Conservation (phyloP, 345 rosid species). For the Iberis pinnata region DNA sequence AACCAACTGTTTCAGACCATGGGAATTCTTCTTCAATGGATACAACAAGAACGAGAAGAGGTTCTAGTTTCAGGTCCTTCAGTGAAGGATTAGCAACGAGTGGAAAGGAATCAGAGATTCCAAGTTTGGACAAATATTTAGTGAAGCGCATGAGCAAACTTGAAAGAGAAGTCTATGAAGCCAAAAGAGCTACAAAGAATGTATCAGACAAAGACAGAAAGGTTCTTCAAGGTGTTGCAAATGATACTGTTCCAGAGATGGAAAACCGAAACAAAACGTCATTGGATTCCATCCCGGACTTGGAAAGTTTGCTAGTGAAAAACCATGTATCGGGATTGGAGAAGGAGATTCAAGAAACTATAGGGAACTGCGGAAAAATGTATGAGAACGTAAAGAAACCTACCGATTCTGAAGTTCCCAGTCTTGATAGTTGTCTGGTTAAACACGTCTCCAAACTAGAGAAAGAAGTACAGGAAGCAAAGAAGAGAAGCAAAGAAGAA, state of each 20-base stretch:
- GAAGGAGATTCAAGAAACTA: slow-evolving; percentile 39
- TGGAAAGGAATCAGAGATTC: slow-evolving; percentile 46
- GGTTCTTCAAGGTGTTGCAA: slow-evolving; percentile 17
- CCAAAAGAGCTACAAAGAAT: slow-evolving; percentile 42
- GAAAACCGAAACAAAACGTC: slow-evolving; percentile 37
- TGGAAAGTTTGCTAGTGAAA: slow-evolving; percentile 41
- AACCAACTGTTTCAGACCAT: slow-evolving; percentile 28
- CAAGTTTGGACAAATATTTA: slow-evolving; percentile 71
- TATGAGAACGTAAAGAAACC: slow-evolving; percentile 34
- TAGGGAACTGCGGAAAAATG: slow-evolving; percentile 26
- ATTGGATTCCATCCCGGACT: slow-evolving; percentile 37
- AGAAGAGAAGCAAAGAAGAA: slow-evolving; percentile 40
- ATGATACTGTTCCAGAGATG: slow-evolving; percentile 36
- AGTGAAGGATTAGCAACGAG: slow-evolving; percentile 26
- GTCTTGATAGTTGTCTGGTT: slow-evolving; percentile 70
- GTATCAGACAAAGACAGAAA: slow-evolving; percentile 17
- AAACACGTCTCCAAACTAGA: slow-evolving; percentile 71
- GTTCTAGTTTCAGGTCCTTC: slow-evolving; percentile 24
- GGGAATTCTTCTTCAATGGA: slow-evolving; percentile 39
- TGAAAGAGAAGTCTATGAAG: slow-evolving; percentile 81
- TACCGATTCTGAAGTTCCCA: slow-evolving; percentile 40
- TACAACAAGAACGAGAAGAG: slow-evolving; percentile 28
- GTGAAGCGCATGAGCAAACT: slow-evolving; percentile 75
- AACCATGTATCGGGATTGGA: slow-evolving; percentile 42
- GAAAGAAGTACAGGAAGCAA: slow-evolving; percentile 78